Conservation (phyloP, 495 filamentous ascomycete genomes). For the Penicillium malachiteum region DNA sequence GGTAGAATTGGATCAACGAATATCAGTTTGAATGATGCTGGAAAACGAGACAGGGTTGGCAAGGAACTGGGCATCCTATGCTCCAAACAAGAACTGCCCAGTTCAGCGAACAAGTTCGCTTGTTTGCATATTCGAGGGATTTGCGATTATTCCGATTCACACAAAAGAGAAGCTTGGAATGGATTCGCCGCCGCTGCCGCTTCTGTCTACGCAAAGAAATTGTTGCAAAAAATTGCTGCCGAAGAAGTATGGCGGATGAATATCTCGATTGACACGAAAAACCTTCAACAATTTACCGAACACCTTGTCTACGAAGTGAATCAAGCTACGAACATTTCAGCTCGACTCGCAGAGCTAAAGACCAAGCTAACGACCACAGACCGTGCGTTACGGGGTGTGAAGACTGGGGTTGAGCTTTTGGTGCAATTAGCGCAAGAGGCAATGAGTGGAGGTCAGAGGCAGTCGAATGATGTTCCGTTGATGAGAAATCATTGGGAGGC, state of each 20-base stretch:
- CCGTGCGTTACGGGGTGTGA: not conserved
- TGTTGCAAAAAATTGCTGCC: not conserved
- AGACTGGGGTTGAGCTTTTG: not conserved
- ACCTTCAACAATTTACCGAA: not conserved
- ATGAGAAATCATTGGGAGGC: not conserved
- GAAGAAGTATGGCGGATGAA: not conserved
- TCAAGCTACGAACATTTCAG: not conserved
- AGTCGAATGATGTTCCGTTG: not conserved
- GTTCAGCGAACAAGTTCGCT: not conserved
- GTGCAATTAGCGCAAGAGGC: not conserved
- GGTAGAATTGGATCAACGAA: not conserved
- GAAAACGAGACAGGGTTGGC: not conserved
- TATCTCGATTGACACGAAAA: not conserved
- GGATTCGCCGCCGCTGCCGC: not conserved
- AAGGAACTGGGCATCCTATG: not conserved
- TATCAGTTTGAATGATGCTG: not conserved
- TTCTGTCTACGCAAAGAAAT: not conserved
- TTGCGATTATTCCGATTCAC: not conserved
- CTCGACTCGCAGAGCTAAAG: not conserved
- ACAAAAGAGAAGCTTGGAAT: not conserved
- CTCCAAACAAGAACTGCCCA: not conserved
- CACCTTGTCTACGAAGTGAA: not conserved
- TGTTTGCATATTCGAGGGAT: constrained; percentile 2
- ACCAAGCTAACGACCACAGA: not conserved
- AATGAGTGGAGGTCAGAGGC: not conserved